A percentile compares a stretch with the other conserved stretches of the same genome.
phyloP scores from a whole-genome alignment of 75 land plant genomes.

The Pinus taeda region DNA sequence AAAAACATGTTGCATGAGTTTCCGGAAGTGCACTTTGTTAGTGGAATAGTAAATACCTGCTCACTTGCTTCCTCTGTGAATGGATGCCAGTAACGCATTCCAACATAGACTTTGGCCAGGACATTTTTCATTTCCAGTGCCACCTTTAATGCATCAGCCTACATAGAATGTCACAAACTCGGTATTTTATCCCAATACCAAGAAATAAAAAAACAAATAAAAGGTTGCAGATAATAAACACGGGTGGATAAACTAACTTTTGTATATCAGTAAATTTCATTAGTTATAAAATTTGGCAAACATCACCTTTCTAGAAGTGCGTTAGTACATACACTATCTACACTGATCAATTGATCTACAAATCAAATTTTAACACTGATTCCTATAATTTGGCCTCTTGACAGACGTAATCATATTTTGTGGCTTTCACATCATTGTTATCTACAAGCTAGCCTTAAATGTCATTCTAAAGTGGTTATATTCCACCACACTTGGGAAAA shows the following conservation, averaged over 20 bases:
- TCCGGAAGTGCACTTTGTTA: background rate
- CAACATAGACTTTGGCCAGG: conserved; percentile 74
- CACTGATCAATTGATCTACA: background rate
- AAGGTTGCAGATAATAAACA: background rate
- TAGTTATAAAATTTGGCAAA: conserved; percentile 1
- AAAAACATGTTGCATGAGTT: background rate
- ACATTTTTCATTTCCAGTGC: conserved; percentile 60
- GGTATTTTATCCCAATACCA: background rate
- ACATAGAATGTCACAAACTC: background rate
- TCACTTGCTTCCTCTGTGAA: conserved; percentile 88
- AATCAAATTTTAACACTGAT: background rate
- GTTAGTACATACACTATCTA: background rate
- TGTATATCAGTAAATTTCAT: background rate
- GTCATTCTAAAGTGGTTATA: background rate
- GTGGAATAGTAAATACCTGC: conserved; percentile 35
- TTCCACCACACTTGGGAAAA: background rate
- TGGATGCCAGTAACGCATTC: conserved; percentile 92
- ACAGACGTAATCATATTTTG: background rate
- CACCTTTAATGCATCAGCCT: conserved; percentile 71
- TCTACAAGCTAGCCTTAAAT: background rate
- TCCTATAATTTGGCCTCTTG: background rate
- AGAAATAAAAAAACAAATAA: background rate
- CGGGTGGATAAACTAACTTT: background rate
- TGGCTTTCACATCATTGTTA: background rate
- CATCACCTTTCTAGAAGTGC: background rate